Conservation (phyloP, 768 basidiomycete species). For the Candolleomyces eurysporus region DNA sequence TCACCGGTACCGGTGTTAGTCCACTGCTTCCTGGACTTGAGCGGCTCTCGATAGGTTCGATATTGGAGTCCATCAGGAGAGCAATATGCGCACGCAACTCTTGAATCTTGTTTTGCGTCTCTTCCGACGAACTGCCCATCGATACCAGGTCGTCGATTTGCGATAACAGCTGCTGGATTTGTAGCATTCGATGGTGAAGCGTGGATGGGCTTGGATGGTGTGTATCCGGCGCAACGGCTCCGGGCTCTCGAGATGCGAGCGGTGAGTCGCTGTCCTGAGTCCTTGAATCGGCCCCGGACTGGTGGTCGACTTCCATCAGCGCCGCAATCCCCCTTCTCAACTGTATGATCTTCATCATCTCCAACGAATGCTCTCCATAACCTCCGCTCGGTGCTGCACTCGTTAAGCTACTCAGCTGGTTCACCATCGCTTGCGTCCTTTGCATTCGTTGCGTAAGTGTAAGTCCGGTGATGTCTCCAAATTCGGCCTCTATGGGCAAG, state of each 20-base stretch:
- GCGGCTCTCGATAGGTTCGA: no score
- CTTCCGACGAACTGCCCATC: not conserved
- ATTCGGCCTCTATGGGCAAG: no score
- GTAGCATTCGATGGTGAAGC: not conserved
- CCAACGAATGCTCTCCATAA: not conserved
- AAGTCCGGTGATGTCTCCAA: not conserved
- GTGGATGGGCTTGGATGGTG: not conserved
- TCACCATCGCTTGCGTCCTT: not conserved
- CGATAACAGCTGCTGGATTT: not conserved
- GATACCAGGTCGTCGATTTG: not conserved
- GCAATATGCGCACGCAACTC: not conserved
- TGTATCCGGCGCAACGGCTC: no score
- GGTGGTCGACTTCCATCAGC: not conserved
- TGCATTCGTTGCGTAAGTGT: not conserved
- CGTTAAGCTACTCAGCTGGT: not conserved
- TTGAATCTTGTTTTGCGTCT: not conserved
- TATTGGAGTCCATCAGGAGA: not conserved
- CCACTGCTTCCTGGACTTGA: no score
- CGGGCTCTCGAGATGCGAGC: no score
- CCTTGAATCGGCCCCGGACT: no score
- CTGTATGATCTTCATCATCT: not conserved
- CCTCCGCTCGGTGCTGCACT: not conserved
- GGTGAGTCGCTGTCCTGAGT: no score
- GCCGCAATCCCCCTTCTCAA: not conserved
- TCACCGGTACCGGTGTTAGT: no score